Evolutionary conservation across 2,329 filamentous ascomycete genomes (phyloP), one percentile per base, ranked within the genome.

Genomic region (Ceratocystis huliohia): DNA sequence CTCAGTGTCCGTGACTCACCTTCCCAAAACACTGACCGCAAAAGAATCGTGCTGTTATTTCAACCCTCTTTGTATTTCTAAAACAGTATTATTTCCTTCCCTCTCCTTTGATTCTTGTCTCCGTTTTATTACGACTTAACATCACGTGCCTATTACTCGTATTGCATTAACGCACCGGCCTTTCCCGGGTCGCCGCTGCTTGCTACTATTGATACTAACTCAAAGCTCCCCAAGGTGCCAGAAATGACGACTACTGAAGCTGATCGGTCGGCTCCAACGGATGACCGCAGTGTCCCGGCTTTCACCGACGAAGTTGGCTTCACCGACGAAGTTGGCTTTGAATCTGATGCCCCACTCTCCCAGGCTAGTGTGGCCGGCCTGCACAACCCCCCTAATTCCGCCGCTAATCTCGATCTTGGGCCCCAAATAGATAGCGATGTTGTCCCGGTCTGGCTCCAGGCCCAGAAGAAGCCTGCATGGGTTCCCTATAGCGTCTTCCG

Each of bases 401-500:
- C 56, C 10, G 10, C 37, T 41, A 41, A 41, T 17, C 30, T 65
- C 50, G 25, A 48, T 15, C 25, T 45, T 13, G 17, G 13, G 22
- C n/a, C 57, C 65, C 17, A 62, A 20, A 3, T n/a, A 44, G 8
- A 41, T 2, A 22, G 20, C 72, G 45, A 17, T 48, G 45, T 5
- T 22, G n/a, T n/a, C 7, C 53, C 30, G 20, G 37, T 7, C 37
- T 86, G 72, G 28, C 74, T 85, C 68, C 82, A 84, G 72, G 82
- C 85, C 65, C 78, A 83, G 69, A 82, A 80, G 74, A 74, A 75
- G 41, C 82, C 80, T 75, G 80, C 76, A 76, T 86, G 83, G 82
- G 76, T 87, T 61, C 84, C 84, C 1, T 82, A 81, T 70, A 79
- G 81, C 13, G 73, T 81, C 46, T 79, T 82, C 56, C 79, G 80